Percentiles rank a stretch among this genome's conserved stretches.
Evolutionary conservation across 73 alveolate species (phyloP).

Genomic region (Diophrys appendiculata): DNA sequence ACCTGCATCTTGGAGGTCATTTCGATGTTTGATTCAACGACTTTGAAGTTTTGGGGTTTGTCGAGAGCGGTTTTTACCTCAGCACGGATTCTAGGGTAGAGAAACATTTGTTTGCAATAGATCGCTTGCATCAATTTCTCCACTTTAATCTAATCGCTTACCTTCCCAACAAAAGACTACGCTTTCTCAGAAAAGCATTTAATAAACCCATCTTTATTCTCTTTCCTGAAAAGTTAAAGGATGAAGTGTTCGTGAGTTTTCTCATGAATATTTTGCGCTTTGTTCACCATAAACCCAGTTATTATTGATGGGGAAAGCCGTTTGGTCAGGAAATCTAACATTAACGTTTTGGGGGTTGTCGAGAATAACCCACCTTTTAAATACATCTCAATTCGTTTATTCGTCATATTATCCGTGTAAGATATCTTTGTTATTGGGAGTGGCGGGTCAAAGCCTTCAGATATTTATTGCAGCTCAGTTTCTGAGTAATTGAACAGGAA

Average conservation of each 20-base stretch:
- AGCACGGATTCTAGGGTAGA: slow-evolving; percentile 45
- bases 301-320: slow-evolving; percentile 42
- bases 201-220: slow-evolving; percentile 39
- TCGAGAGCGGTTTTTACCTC: slow-evolving; percentile 45
- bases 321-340: slow-evolving; percentile 55
- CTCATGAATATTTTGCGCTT: slow-evolving; percentile 27
- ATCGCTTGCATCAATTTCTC: slow-evolving; percentile 33
- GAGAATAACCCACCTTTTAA: slow-evolving; percentile 53
- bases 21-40: slow-evolving; percentile 17
- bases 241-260: slow-evolving; percentile 29
- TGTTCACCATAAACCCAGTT: slow-evolving; percentile 33
- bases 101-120: slow-evolving; percentile 16
- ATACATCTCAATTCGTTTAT: slow-evolving; percentile 10
- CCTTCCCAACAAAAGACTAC: slow-evolving; percentile 21
- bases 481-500: background rate
- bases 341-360: slow-evolving; percentile 33
- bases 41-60: slow-evolving; percentile 7
- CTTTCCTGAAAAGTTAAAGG: slow-evolving; percentile 22
- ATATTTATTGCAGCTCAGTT: background rate
- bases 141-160: slow-evolving; percentile 8
- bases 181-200: slow-evolving; percentile 41
- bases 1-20: slow-evolving; percentile 28
- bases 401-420: background rate
- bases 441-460: background rate
- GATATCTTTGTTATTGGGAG: background rate